Evolutionary conservation across 129 eudicot species (phyloP).

Genomic region (Pulicaria dysenterica): DNA sequence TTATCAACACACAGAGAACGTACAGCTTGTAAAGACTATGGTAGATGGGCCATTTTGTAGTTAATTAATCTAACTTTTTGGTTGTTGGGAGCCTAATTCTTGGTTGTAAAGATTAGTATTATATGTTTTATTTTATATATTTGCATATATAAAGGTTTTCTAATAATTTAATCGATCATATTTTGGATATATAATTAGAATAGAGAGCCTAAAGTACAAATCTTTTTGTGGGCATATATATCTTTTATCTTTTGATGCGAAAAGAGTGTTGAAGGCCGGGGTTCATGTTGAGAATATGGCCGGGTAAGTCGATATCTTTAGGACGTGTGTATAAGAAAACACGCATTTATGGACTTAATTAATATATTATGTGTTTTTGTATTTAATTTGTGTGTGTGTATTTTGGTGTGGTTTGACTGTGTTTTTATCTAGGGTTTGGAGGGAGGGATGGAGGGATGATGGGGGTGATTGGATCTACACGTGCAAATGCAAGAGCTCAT

Average conservation of each 20-base stretch:
- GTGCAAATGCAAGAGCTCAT: conserved; percentile 47
- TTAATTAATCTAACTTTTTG: neutral
- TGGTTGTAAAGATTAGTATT: no score
- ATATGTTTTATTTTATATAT: conserved; percentile 23
- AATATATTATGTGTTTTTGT: conserved; percentile 27
- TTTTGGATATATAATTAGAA: neutral
- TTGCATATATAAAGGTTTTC: conserved; percentile 26
- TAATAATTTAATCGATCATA: no score
- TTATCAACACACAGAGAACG: neutral
- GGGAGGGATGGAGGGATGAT: conserved; percentile 1
- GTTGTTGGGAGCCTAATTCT: no score
- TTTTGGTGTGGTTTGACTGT: conserved; percentile 35
- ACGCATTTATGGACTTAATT: conserved; percentile 36
- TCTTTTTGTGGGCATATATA: conserved; percentile 2
- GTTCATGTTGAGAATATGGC: conserved; percentile 10
- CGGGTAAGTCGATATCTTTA: conserved; percentile 32
- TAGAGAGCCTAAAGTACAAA: neutral
- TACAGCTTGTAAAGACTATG: neutral
- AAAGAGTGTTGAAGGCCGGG: conserved; percentile 25
- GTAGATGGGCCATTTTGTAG: neutral
- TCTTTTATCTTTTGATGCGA: conserved; percentile 14
- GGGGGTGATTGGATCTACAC: conserved; percentile 44
- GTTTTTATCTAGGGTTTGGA: conserved; percentile 39
- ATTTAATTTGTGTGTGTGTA: neutral
- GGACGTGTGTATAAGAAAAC: conserved; percentile 24